Conservation (phyloP, 2,329 filamentous ascomycete genomes). For the Beauveria australis region DNA sequence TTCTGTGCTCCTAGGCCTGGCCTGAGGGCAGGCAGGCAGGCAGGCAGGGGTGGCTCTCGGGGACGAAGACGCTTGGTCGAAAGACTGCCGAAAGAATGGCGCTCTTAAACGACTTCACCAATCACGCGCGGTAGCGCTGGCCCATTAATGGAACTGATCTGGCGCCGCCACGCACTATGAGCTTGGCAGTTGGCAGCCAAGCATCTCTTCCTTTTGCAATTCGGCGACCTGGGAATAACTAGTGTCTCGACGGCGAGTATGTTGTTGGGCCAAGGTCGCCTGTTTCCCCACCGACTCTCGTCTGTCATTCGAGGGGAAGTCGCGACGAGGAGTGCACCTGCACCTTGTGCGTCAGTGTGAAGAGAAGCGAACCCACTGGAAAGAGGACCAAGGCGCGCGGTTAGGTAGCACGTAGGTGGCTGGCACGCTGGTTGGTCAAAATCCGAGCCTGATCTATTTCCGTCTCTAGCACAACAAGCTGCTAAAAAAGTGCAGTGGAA, state of each 20-base stretch:
- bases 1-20: too few species aligned
- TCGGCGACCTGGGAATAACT: not conserved
- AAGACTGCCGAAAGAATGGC: not conserved
- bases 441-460: not conserved
- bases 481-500: not conserved
- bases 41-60: too few species aligned
- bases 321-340: not conserved
- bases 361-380: not conserved
- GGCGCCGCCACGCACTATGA: not conserved
- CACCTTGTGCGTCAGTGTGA: not conserved
- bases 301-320: not conserved
- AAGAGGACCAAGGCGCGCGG: constrained; percentile 10
- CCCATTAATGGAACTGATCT: not conserved
- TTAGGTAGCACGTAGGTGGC: not conserved
- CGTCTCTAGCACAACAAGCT: not conserved
- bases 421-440: not conserved
- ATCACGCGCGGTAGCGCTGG: not conserved
- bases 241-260: not conserved
- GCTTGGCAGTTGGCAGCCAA: not conserved
- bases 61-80: too few species aligned
- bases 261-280: not conserved
- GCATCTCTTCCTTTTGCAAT: not conserved
- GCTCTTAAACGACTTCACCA: not conserved
- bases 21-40: too few species aligned
- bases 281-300: not conserved